These are phyloP conservation scores for Globisporangium middletonii DNA, from an alignment of 352 stramenopile species.

Conservation along the genomic window DNA sequence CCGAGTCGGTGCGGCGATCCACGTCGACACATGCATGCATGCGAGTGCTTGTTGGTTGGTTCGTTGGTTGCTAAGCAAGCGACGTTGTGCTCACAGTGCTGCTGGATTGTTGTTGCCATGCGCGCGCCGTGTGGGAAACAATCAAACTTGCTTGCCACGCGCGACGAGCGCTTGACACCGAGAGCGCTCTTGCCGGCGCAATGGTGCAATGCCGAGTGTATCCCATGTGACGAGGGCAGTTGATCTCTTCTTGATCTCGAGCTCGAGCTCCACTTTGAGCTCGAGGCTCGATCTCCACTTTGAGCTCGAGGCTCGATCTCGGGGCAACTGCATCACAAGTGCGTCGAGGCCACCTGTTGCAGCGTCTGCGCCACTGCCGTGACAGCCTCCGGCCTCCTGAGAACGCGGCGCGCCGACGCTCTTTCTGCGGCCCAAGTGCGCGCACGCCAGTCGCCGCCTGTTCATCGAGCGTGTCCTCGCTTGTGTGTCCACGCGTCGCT, in stretches of 20 bases:
- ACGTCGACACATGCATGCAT: no score
- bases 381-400: constrained; percentile 9
- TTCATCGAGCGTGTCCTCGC: neutral
- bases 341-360: no score
- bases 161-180: no score
- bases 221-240: neutral
- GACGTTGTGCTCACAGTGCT: no score
- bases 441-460: neutral
- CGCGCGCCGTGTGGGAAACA: no score
- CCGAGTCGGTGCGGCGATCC: no score
- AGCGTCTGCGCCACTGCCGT: neutral
- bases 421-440: neutral
- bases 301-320: neutral
- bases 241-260: neutral
- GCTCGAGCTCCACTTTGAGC: no score
- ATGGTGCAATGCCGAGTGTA: neutral
- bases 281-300: neutral
- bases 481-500: neutral
- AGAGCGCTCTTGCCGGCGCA: neutral
- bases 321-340: no score
- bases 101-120: no score
- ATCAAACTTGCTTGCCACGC: no score
- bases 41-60: no score
- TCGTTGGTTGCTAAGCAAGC: no score
- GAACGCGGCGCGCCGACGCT: neutral